phyloP scores from a whole-genome alignment of 257 asterid genomes.

The Solanum stenotomum region DNA sequence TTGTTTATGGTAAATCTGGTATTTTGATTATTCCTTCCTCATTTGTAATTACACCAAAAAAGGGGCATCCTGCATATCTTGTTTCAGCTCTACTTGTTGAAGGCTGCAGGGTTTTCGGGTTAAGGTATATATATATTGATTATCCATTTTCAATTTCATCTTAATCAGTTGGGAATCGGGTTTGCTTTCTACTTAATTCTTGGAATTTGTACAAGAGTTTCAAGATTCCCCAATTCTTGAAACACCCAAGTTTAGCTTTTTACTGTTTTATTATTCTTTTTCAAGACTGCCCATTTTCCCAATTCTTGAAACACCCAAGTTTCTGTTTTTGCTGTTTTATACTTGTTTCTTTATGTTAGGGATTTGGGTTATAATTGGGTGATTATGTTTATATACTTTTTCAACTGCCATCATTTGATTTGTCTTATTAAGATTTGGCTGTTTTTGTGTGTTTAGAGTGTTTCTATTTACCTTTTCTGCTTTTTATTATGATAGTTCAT shows the following conservation, averaged over 20 bases:
- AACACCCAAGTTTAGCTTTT: background rate
- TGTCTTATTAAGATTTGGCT: background rate
- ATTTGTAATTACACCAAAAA: background rate
- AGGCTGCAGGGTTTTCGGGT: background rate
- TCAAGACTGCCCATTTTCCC: background rate
- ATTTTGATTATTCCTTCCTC: background rate
- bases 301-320: background rate
- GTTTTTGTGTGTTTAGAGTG: background rate
- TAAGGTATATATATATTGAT: background rate
- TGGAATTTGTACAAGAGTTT: background rate
- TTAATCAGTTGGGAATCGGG: background rate
- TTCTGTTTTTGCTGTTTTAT: background rate
- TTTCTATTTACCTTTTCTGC: background rate
- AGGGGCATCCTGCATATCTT: background rate
- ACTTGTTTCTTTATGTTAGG: background rate
- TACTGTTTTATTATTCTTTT: background rate
- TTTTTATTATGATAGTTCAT: background rate
- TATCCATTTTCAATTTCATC: background rate
- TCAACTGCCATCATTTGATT: slow-evolving; percentile 7
- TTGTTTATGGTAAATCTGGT: background rate
- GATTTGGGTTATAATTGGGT: background rate
- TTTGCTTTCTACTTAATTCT: background rate
- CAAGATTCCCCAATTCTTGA: background rate
- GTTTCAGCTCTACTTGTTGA: background rate
- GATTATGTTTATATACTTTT: background rate